Conservation (phyloP, 225 moss, liverwort and hornwort species). For the Straminergon stramineum region DNA sequence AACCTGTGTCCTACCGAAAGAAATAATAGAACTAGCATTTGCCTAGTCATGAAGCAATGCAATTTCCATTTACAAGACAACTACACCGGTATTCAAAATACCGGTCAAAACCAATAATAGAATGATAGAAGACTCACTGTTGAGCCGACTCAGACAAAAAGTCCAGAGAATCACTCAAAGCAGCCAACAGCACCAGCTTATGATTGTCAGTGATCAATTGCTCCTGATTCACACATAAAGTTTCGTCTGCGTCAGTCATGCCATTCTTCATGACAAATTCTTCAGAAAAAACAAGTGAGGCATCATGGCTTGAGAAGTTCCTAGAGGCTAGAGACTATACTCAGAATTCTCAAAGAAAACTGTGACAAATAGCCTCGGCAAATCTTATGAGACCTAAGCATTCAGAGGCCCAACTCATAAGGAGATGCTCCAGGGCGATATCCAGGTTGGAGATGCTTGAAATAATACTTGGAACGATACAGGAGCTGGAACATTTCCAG, state of each 20-base stretch:
- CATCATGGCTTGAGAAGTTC: not conserved
- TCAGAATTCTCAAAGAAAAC: not conserved
- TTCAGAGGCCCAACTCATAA: not conserved
- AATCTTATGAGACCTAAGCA: not conserved
- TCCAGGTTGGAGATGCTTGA: not conserved
- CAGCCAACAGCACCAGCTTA: constrained; percentile 87
- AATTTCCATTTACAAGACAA: not conserved
- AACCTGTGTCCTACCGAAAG: not conserved
- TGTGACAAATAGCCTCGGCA: not conserved
- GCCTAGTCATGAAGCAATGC: not conserved
- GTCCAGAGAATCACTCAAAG: constrained; percentile 91
- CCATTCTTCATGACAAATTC: not conserved
- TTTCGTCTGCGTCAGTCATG: not conserved
- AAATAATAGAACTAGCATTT: not conserved
- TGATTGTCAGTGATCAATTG: constrained; percentile 87
- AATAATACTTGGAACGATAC: not conserved
- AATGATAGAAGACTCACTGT: constrained; percentile 52
- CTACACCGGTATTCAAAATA: not conserved
- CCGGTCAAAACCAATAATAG: not conserved
- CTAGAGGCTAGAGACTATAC: not conserved
- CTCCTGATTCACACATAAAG: constrained; percentile 51
- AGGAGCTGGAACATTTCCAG: not conserved
- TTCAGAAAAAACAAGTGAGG: not conserved
- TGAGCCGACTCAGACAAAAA: constrained; percentile 89
- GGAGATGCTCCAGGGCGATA: not conserved